phyloP scores from a whole-genome alignment of 1,284 basidiomycete genomes.

The Athelia sp. region DNA sequence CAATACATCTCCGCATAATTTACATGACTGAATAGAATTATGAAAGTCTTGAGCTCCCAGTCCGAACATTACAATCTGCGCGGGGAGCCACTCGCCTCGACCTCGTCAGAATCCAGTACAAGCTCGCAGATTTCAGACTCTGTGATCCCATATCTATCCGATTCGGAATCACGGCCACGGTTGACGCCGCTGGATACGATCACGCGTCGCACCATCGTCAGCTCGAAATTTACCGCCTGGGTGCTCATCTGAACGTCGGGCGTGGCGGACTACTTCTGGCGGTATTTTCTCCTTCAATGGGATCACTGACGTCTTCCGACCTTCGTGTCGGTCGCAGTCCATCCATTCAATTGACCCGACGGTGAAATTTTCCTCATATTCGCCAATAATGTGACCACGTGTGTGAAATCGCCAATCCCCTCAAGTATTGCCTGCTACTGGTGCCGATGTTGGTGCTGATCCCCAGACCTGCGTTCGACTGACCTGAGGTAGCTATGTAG shows the following conservation, averaged over 20 bases:
- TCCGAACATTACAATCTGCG: background rate
- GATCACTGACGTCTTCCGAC: background rate
- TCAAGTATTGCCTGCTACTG: no score
- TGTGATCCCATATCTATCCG: no score
- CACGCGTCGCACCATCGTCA: background rate
- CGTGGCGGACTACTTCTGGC: background rate
- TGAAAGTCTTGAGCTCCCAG: background rate
- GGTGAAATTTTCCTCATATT: background rate
- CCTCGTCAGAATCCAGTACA: no score
- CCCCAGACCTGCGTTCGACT: no score
- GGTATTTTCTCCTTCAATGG: background rate
- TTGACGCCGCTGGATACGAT: background rate
- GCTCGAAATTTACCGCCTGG: background rate
- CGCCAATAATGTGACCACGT: background rate
- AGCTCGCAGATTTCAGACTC: no score
- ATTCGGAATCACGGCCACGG: background rate
- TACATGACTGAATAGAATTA: constrained; percentile 8
- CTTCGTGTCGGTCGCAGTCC: background rate
- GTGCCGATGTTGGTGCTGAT: no score
- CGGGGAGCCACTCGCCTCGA: no score
- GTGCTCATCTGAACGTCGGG: no score
- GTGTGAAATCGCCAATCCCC: no score
- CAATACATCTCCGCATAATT: constrained; percentile 5
- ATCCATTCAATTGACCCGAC: background rate
- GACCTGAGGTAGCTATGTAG: no score